phyloP scores from a whole-genome alignment of 768 basidiomycete species.

The Psilocybe sp. region DNA sequence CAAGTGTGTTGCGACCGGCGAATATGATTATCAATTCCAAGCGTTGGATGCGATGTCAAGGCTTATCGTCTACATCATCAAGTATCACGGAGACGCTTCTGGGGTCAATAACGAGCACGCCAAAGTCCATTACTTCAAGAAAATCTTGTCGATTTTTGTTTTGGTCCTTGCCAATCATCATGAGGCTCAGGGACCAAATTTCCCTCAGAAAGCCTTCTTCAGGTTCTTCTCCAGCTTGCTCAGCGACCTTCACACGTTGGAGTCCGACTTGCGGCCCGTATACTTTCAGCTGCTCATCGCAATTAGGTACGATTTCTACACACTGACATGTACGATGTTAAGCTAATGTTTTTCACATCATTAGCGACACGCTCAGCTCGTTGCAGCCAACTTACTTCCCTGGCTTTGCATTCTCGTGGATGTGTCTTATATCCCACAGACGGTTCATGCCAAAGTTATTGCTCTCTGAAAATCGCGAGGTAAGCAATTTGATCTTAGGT shows the following conservation, averaged over 20 bases:
- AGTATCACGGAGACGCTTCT: constrained; percentile 96
- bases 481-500: constrained; percentile 25
- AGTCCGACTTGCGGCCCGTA: constrained; percentile 79
- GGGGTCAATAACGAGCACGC: constrained; percentile 92
- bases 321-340: background rate
- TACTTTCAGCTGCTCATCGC: constrained; percentile 88
- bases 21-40: constrained; percentile 80
- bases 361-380: constrained; percentile 91
- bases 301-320: constrained; percentile 61
- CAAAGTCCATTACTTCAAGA: constrained; percentile 94
- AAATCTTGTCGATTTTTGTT: constrained; percentile 96
- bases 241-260: constrained; percentile 86
- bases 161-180: constrained; percentile 93
- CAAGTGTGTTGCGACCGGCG: constrained; percentile 69
- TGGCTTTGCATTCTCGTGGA: constrained; percentile 98
- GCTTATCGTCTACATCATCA: constrained; percentile 96
- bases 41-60: constrained; percentile 94
- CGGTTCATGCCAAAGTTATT: constrained; percentile 97
- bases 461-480: constrained; percentile 84
- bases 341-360: constrained; percentile 12
- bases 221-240: constrained; percentile 96
- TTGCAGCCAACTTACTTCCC: constrained; percentile 96
- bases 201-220: constrained; percentile 98
- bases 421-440: constrained; percentile 92
- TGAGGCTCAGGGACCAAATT: constrained; percentile 86